Percentiles rank a stretch among this genome's conserved stretches.
Conservation (phyloP, 2,329 filamentous ascomycete species). For the Monosporascus sp. region DNA sequence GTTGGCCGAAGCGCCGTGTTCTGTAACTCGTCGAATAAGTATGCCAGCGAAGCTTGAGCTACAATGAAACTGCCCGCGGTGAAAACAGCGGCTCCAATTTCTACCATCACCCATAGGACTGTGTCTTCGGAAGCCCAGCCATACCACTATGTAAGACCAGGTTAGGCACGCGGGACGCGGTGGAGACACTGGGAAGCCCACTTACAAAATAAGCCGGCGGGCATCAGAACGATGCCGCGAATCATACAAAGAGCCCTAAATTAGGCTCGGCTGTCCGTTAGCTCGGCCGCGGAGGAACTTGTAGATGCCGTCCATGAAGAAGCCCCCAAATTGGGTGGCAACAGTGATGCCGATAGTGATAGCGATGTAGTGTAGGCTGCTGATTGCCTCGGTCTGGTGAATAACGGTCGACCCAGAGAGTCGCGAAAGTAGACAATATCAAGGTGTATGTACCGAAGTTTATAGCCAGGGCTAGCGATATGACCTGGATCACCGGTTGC, state of each 20-base stretch:
- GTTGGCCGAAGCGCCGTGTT: constrained; percentile 32
- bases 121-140: constrained; percentile 50
- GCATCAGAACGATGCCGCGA: constrained; percentile 44
- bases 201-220: constrained; percentile 39
- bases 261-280: constrained; percentile 32
- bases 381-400: constrained; percentile 35
- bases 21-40: constrained; percentile 46
- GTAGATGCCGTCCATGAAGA: constrained; percentile 34
- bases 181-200: neutral
- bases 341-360: constrained; percentile 39
- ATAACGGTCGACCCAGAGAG: constrained; percentile 42
- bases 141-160: constrained; percentile 34
- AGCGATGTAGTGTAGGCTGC: constrained; percentile 47
- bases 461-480: constrained; percentile 40
- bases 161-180: neutral
- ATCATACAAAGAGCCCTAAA: constrained; percentile 50
- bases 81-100: constrained; percentile 51
- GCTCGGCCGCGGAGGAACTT: constrained; percentile 11
- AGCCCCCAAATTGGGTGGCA: constrained; percentile 30
- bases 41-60: constrained; percentile 50
- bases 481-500: constrained; percentile 42
- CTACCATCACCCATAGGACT: constrained; percentile 52
- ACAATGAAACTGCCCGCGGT: constrained; percentile 46
- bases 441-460: constrained; percentile 47
- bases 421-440: constrained; percentile 48